Conservation (phyloP, 2,329 filamentous ascomycete genomes). For the Aureobasidium sp. region DNA sequence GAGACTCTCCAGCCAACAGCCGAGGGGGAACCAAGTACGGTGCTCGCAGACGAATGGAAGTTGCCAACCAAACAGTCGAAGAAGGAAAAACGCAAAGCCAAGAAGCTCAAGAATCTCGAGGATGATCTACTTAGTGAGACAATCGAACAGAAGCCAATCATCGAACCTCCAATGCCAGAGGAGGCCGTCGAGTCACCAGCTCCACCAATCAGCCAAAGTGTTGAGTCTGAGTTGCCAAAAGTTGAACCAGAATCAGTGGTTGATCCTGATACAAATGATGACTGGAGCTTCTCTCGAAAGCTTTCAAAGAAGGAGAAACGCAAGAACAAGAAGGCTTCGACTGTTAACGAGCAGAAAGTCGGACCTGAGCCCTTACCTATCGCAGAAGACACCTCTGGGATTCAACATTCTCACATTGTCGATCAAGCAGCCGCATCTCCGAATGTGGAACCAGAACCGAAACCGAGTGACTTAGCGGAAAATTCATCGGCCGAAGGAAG, state of each 20-base stretch:
- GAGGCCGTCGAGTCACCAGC: not conserved
- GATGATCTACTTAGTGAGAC: not conserved
- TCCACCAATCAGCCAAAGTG: not conserved
- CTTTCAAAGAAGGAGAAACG: constrained; percentile 23
- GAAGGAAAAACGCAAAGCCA: constrained; percentile 16
- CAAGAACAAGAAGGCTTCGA: constrained; percentile 19
- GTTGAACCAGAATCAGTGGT: not conserved
- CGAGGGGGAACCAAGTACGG: not conserved
- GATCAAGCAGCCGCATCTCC: not conserved
- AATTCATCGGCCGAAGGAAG: not conserved
- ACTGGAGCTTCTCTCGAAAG: not conserved
- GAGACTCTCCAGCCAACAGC: not conserved
- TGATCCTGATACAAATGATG: not conserved
- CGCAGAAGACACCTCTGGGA: no score
- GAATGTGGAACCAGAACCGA: not conserved
- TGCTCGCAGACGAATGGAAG: not conserved
- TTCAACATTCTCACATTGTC: not conserved
- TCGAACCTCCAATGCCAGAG: not conserved
- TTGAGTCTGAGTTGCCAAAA: not conserved
- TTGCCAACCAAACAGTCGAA: not conserved
- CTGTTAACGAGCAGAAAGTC: not conserved
- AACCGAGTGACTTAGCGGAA: no score
- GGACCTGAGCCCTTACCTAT: not conserved
- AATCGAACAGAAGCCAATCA: not conserved
- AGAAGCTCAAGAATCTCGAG: not conserved